Evolutionary conservation across 805 yeast species (phyloP).

Genomic region (Saccharomycopsis schoenii): DNA sequence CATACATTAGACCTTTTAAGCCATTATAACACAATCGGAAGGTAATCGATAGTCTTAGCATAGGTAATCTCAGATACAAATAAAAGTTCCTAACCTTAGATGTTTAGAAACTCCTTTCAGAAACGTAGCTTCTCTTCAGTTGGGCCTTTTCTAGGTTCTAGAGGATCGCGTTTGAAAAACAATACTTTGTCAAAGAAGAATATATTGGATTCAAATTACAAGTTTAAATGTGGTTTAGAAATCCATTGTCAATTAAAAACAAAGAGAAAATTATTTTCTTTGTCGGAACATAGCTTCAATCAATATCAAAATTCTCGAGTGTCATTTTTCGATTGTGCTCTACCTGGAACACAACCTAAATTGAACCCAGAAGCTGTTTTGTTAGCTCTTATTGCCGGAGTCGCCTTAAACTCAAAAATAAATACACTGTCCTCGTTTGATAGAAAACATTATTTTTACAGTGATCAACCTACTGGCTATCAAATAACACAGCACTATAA

Average conservation of each 20-base stretch:
- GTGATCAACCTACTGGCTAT: conserved; percentile 93
- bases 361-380: conserved; percentile 66
- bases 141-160: neutral
- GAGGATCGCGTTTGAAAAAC: neutral
- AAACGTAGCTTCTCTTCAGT: neutral
- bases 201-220: conserved; percentile 21
- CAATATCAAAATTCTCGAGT: conserved; percentile 57
- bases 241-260: conserved; percentile 87
- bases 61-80: too few species aligned
- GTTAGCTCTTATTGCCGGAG: conserved; percentile 63
- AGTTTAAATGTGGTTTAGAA: conserved; percentile 79
- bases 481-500: conserved; percentile 85
- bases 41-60: too few species aligned
- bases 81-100: neutral
- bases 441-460: conserved; percentile 91
- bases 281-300: conserved; percentile 39
- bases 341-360: conserved; percentile 89
- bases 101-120: neutral
- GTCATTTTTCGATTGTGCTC: conserved; percentile 71
- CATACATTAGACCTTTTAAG: too few species aligned
- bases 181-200: neutral
- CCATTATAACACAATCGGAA: too few species aligned
- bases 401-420: conserved; percentile 54
- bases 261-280: conserved; percentile 63
- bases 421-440: conserved; percentile 61